Evolutionary conservation across 2,329 filamentous ascomycete genomes (phyloP), one percentile per base, ranked within the genome.

Genomic region (Sphaceloma murrayae): DNA sequence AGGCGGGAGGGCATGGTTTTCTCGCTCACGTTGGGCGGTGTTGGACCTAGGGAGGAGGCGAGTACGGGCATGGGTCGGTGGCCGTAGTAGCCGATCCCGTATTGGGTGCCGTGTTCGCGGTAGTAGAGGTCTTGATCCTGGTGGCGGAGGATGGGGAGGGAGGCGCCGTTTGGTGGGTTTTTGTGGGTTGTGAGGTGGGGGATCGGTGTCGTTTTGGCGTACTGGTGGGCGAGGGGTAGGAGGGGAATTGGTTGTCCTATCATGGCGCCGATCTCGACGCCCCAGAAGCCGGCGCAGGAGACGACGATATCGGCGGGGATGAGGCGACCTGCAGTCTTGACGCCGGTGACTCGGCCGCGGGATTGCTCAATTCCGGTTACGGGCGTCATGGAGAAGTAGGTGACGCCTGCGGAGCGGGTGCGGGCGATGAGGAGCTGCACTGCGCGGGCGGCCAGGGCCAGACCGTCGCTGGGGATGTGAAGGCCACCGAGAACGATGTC

Each of bases 51-150:
- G 0, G 68, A 66, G 0, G 69, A 67, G 0, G 77, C 76, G 1
- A 67, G 66, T 8, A 80, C 64, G 0, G 77, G 76, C 66, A 80
- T 75, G 0, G 77, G 75, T 1, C 67, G 67, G 56, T 80, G 77
- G 7, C 75, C 75, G 52, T 80, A 80, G 54, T 72, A 80, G 5
- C 77, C 77, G 49, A 80, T 80, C 6, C 77, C 77, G 46, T 69
- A 72, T 38, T 72, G 70, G 16, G 78, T 74, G 3, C 77, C 77
- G 49, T 80, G 77, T 54, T 80, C 75, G 6, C 77, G 72, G 52
- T 77, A 80, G 58, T 80, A 80, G 1, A 80, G 65, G 48, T 80
- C 75, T 44, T 74, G 68, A 49, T 80, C 77, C 51, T 80, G 77
- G 50, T 80, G 68, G 2, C 77, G 69, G 1, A 80, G 59, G 16